A percentile compares a stretch with the other conserved stretches of the same genome.
Evolutionary conservation across 2,329 filamentous ascomycete species (phyloP).

Genomic region (Fusarium beomiforme): DNA sequence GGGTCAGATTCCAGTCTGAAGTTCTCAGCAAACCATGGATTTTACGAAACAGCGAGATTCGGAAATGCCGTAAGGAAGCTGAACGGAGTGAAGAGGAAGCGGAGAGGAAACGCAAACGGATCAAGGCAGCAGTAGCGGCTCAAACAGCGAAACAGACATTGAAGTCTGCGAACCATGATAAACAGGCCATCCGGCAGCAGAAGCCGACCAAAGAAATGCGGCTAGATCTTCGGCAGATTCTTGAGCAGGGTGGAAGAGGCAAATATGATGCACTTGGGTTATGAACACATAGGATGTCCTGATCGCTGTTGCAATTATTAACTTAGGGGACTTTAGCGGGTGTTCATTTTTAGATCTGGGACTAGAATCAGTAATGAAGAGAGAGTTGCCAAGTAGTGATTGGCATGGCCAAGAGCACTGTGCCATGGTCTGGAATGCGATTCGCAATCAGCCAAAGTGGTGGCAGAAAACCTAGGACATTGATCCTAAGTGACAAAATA

Average conservation of each 20-base stretch:
- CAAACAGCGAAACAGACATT: conserved; percentile 1
- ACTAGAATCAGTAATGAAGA: conserved; percentile 16
- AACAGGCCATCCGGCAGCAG: conserved; percentile 8
- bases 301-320: neutral
- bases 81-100: conserved; percentile 47
- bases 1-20: conserved; percentile 58
- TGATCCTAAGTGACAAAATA: too few species aligned
- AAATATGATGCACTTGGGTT: conserved; percentile 50
- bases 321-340: conserved; percentile 28
- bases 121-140: conserved; percentile 29
- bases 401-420: conserved; percentile 15
- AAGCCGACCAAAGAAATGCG: conserved; percentile 27
- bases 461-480: too few species aligned
- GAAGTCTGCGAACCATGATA: conserved; percentile 8
- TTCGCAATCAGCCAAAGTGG: conserved; percentile 1
- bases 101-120: conserved; percentile 41
- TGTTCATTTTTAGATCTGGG: conserved; percentile 28
- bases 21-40: conserved; percentile 65
- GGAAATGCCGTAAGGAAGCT: conserved; percentile 60
- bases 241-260: conserved; percentile 44
- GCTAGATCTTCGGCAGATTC: conserved; percentile 42
- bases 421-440: conserved; percentile 39
- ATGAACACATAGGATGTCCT: conserved; percentile 33
- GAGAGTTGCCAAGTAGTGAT: conserved; percentile 15
- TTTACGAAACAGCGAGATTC: conserved; percentile 60